Conservation (phyloP, 768 basidiomycete genomes). For the Naganishia vaughanmartiniae region DNA sequence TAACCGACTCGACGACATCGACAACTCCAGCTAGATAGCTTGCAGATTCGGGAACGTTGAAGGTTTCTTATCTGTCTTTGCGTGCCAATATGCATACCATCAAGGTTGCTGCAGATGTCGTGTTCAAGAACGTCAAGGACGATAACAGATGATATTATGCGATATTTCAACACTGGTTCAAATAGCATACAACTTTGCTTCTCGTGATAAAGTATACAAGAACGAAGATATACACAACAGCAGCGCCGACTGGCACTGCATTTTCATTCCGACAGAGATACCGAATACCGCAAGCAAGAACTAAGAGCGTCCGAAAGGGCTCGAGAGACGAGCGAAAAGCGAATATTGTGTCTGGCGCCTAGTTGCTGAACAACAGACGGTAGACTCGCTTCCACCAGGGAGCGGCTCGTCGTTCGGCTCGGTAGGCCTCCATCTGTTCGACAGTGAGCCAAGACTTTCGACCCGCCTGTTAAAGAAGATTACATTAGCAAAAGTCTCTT, state of each 20-base stretch:
- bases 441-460: conserved; percentile 50
- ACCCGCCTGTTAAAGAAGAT: conserved; percentile 35
- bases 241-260: background rate
- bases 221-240: conserved; percentile 15
- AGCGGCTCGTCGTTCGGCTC: conserved; percentile 41
- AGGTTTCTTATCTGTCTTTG: too few species aligned
- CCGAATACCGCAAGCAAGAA: background rate
- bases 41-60: too few species aligned
- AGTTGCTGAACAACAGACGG: conserved; percentile 43
- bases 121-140: too few species aligned
- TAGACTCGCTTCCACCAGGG: conserved; percentile 44
- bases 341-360: background rate
- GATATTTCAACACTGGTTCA: background rate
- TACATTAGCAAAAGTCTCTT: conserved; percentile 1
- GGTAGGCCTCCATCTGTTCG: conserved; percentile 45
- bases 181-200: conserved; percentile 15
- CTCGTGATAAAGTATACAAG: conserved; percentile 9
- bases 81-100: too few species aligned
- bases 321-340: background rate
- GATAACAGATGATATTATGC: background rate
- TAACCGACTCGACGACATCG: too few species aligned
- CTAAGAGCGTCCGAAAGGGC: background rate
- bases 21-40: too few species aligned
- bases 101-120: too few species aligned
- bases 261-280: background rate